Conservation (phyloP, 495 filamentous ascomycete genomes). For the Cercophora sp. region DNA sequence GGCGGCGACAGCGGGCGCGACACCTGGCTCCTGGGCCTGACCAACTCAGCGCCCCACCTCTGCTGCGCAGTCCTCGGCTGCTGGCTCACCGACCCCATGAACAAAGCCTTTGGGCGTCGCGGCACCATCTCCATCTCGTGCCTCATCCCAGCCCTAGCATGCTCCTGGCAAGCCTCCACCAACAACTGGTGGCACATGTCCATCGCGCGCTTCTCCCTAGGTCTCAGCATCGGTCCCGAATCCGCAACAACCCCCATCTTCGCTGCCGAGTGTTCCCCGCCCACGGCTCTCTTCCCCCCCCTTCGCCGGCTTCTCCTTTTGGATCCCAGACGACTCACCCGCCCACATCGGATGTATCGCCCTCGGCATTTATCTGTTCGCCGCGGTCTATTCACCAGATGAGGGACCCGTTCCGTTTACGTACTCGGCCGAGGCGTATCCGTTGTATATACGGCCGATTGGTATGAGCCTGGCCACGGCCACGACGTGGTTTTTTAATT, state of each 20-base stretch:
- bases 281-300: slow-evolving; percentile 63
- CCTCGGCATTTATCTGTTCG: slow-evolving; percentile 71
- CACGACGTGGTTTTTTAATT: slow-evolving; percentile 69
- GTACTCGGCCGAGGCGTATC: slow-evolving; percentile 78
- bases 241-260: slow-evolving; percentile 73
- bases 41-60: slow-evolving; percentile 67
- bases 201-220: slow-evolving; percentile 65
- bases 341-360: slow-evolving; percentile 56
- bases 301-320: slow-evolving; percentile 79
- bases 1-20: slow-evolving; percentile 33
- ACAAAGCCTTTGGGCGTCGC: slow-evolving; percentile 72
- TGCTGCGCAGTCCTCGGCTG: slow-evolving; percentile 73
- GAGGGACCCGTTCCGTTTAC: slow-evolving; percentile 82
- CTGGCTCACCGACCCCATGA: slow-evolving; percentile 80
- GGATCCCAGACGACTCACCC: slow-evolving; percentile 50
- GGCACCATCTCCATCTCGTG: slow-evolving; percentile 82
- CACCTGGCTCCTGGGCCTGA: slow-evolving; percentile 66
- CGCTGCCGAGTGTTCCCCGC: slow-evolving; percentile 70
- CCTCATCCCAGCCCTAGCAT: slow-evolving; percentile 55
- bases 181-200: slow-evolving; percentile 75
- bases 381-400: slow-evolving; percentile 71
- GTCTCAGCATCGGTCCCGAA: slow-evolving; percentile 78
- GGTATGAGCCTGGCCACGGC: slow-evolving; percentile 68
- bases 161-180: slow-evolving; percentile 73
- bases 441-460: slow-evolving; percentile 66